Base-by-base conservation (phyloP, 495 filamentous ascomycete species). In the Aspergillus sclerotioniger region DNA sequence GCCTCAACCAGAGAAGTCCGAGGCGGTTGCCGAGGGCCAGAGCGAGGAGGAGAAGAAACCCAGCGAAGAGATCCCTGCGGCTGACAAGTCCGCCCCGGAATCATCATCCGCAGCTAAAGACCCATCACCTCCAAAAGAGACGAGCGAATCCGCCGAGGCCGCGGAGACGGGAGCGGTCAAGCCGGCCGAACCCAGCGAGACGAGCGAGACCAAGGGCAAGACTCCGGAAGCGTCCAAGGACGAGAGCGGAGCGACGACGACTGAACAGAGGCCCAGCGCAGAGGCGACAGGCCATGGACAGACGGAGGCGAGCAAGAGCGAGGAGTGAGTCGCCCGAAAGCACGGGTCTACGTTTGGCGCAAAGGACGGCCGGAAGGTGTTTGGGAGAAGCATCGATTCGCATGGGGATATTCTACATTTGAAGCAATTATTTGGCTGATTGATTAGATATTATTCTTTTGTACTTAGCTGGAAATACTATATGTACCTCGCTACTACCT, bases 361-460 rank as follows among this genome's bases (percentile, higher is more conserved):
- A 77, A 72, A 50, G 69, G 73, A 66, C 63, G 62, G 72, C 68
- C 70, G 68, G 65, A 67, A 67, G 73, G 75, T 74, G 72, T 76
- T 78, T 72, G 58, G 65, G 37, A 41, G 37, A 41, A 71, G 63
- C 68, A 65, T 54, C 53, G 53, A 66, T 72, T 54, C 51, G 54
- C 56, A 66, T 58, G 61, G 58, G 62, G 58, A 62, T 51, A 25
- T 55, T 46, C 7, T 35, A 35, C 33, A 35, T 35, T 15, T 41
- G 13, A 41, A 12, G 37, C 13, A 13, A 41, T 12, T 3, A 41
- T 25, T 25, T 25, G 37, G 10, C 3, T n/a, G 37, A 10, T 53
- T 48, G 25, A 32, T 47, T 46, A 52, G 29, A 56, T 41, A 13
- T 41, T 31, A 53, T 20, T 49, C 31, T 15, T 5, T 20, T 45